These are phyloP conservation scores for Acanthamoeba royreba DNA, from an alignment of 208 protist genomes.

Conservation along the genomic window DNA sequence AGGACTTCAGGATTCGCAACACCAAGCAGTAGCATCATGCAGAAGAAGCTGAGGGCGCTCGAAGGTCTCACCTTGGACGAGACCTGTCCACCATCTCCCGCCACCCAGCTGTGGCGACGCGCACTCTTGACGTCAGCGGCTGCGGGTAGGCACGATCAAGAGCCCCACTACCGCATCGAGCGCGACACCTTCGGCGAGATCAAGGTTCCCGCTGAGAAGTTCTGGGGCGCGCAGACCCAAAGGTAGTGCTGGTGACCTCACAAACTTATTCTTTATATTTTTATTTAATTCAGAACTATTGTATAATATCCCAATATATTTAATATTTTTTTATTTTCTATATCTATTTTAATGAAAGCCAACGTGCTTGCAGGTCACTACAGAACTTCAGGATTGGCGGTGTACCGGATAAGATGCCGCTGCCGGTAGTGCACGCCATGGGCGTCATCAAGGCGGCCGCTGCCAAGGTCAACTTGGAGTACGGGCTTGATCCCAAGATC, in stretches of 20 bases:
- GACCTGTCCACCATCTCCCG: too few species aligned
- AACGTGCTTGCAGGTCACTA: constrained; percentile 72
- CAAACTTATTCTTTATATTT: neutral
- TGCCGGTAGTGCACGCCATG: constrained; percentile 72
- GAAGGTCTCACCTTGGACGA: too few species aligned
- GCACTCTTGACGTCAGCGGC: neutral
- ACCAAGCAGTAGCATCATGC: too few species aligned
- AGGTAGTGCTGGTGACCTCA: neutral
- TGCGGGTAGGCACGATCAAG: neutral
- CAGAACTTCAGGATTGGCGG: constrained; percentile 82
- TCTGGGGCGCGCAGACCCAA: constrained; percentile 85
- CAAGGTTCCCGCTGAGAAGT: constrained; percentile 68
- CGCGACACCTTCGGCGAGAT: constrained; percentile 78
- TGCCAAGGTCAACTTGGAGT: constrained; percentile 74
- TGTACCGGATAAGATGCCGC: constrained; percentile 72
- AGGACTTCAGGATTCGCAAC: too few species aligned
- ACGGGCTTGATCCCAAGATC: constrained; percentile 70
- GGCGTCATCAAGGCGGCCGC: constrained; percentile 77
- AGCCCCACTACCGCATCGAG: constrained; percentile 59
- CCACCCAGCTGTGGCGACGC: neutral
- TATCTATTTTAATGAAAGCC: neutral
- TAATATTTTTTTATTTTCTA: neutral
- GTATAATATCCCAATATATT: neutral
- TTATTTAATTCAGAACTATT: neutral
- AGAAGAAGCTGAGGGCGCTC: too few species aligned